Evolutionary conservation across 108 stramenopile species (phyloP), one percentile per base, ranked within the genome.

Genomic region (Chaetoceros muelleri): DNA sequence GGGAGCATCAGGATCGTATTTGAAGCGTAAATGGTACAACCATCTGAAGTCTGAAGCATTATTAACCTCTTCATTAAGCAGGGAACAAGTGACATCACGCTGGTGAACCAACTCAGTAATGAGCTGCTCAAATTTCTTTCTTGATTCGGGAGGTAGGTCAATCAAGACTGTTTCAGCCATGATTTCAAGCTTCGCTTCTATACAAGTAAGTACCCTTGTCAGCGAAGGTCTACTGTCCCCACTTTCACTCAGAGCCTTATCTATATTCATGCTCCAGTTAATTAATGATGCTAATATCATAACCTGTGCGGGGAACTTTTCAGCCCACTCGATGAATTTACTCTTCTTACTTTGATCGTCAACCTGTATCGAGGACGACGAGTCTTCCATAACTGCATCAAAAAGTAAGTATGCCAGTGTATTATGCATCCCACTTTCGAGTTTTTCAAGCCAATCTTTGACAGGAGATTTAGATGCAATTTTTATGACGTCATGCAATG

Each of bases 31-130:
- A 60, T 96, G 93, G 60, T 86, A 93, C 5, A 94, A 72, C 95
- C 95, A 96, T 2, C 80, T 74, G 71, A 94, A 96, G 67, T 94
- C 91, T 3, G 61, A 72, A 2, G 80, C 64, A 44, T 65, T 70
- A 2, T 70, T 71, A 8, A 93, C 91, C 7, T 72, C 62, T 16
- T 80, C 79, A 50, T 82, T 76, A 24, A 84, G 76, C 29, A 97
- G 80, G 26, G 72, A 69, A 22, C 94, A 71, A 44, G 90, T 84
- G n/a, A 95, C 94, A 66, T 99, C 95, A 7, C 96, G 81, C 62
- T 99, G 95, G 62, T 95, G 96, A 16, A 96, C 96, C 18, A 97
- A 74, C 62, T 99, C 98, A 26, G 96, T 98, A 62, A 99, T 97
- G 49, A 98, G 78, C 67, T 98, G 97, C 64, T 98, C 98, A 62